Evolutionary conservation across 2,329 filamentous ascomycete species (phyloP), one percentile per base, ranked within the genome.

Genomic region (Botrytis squamosa): DNA sequence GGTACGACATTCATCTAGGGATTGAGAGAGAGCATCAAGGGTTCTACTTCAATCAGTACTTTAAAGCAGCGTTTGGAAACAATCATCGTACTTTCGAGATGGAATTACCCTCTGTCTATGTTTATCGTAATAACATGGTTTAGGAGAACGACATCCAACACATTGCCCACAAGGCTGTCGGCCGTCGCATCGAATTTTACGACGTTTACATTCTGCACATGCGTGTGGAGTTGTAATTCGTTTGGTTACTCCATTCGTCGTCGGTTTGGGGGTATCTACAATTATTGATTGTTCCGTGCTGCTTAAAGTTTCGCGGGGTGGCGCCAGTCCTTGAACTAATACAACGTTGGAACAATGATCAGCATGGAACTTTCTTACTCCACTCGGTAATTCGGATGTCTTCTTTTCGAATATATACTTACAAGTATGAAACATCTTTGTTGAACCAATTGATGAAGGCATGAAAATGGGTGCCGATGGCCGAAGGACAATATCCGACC

Each of bases 131-230:
- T 91, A 90, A 81, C 93, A 95, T 72, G 89, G 86, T 81, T 94
- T 93, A 6, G 92, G 91, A 75, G 93, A 92, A 73, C 93, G 90
- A 81, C 93, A 95, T 82, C 92, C 94, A 74, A 93, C 88, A 81
- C 93, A 96, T 81, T 94, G 93, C 55, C 92, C 92, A 80, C 93
- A 96, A 18, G 93, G 93, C 80, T 93, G 91, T 77, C 91, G 88
- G 72, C 93, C 93, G 83, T 95, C 92, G 80, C 93, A 96, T 76
- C 93, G 91, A 46, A 95, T 95, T 83, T 95, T 96, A 75, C 93
- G 88, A 77, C 93, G 87, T 80, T 94, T 91, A 83, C 93, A 94
- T 78, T 93, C 91, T 66, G 92, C 90, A 81, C 92, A 94, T 55
- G 92, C 92, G 79, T 92, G 86, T 40, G 86, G 85, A 74, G 86